phyloP scores from a whole-genome alignment of 2,329 filamentous ascomycete species.

The Decorospora gaudefroyi region DNA sequence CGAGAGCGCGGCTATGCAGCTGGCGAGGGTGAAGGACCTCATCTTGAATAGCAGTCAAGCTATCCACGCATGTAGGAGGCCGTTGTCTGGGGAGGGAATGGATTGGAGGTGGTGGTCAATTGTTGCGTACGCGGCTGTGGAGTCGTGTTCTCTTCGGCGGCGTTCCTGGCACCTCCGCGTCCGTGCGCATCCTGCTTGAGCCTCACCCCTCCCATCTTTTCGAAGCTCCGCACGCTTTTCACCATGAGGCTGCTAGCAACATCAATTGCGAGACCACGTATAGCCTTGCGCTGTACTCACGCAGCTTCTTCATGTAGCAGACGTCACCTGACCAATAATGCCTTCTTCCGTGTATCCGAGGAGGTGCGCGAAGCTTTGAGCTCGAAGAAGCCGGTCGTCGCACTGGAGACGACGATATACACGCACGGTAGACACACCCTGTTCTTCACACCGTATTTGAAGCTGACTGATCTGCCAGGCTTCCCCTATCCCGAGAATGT shows the following conservation, averaged over 20 bases:
- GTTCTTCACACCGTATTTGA: background rate
- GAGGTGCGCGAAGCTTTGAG: conserved; percentile 80
- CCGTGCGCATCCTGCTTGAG: conserved; percentile 27
- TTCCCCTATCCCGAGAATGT: conserved; percentile 74
- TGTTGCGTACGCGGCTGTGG: conserved; percentile 37
- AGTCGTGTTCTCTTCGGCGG: conserved; percentile 48
- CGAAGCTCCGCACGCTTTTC: conserved; percentile 6
- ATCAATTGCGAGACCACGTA: conserved; percentile 24
- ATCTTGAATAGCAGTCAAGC: conserved; percentile 43
- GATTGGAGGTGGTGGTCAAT: conserved; percentile 18
- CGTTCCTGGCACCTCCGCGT: conserved; percentile 28
- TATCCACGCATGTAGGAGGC: conserved; percentile 42
- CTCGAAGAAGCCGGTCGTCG: conserved; percentile 79
- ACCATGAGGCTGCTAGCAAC: conserved; percentile 34
- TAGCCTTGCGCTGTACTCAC: conserved; percentile 6
- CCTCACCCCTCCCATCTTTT: conserved; percentile 22
- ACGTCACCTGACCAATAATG: conserved; percentile 47
- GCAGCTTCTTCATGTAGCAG: conserved; percentile 13
- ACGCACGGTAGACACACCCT: conserved; percentile 69
- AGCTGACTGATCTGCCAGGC: conserved; percentile 50
- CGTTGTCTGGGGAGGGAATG: conserved; percentile 9
- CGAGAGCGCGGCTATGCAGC: conserved; percentile 62
- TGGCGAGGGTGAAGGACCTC: conserved; percentile 47
- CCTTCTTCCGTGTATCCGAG: conserved; percentile 72
- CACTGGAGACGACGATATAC: conserved; percentile 94